Percentiles rank a stretch among this genome's conserved stretches.
Evolutionary conservation across 805 yeast genomes (phyloP).

Genomic region (Cyberlindnera euphorbiiphila): DNA sequence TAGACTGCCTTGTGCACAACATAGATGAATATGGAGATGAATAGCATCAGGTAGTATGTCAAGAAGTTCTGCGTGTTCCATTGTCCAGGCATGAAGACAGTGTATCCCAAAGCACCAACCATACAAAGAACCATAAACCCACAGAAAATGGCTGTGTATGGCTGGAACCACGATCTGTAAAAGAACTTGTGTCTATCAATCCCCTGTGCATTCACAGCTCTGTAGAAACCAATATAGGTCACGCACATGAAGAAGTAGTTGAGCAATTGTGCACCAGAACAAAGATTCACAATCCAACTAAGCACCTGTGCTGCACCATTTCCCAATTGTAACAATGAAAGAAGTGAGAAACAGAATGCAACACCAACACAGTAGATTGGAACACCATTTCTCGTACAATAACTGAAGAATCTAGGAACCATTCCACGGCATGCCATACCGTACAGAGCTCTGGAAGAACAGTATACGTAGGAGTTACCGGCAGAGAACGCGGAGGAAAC

Average conservation of each 20-base stretch:
- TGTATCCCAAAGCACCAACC: slow-evolving; percentile 63
- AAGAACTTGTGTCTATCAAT: slow-evolving; percentile 36
- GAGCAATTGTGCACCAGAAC: slow-evolving; percentile 62
- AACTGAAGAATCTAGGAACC: slow-evolving; percentile 58
- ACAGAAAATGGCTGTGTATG: slow-evolving; percentile 49
- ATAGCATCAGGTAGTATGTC: slow-evolving; percentile 70
- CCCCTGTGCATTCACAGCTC: slow-evolving; percentile 53
- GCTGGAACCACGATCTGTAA: slow-evolving; percentile 56
- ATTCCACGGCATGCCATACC: slow-evolving; percentile 51
- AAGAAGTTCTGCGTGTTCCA: slow-evolving; percentile 65
- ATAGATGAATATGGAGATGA: slow-evolving; percentile 45
- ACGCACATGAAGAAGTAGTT: slow-evolving; percentile 55
- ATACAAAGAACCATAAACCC: slow-evolving; percentile 41
- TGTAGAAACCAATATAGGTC: slow-evolving; percentile 59
- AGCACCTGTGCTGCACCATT: slow-evolving; percentile 57
- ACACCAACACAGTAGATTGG: slow-evolving; percentile 65
- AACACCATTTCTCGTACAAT: slow-evolving; percentile 62
- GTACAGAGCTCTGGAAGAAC: slow-evolving; percentile 58
- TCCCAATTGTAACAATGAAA: slow-evolving; percentile 63
- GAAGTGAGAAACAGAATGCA: slow-evolving; percentile 51
- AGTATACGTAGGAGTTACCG: slow-evolving; percentile 53
- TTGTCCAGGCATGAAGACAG: slow-evolving; percentile 62
- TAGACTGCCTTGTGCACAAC: slow-evolving; percentile 45
- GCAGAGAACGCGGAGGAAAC: slow-evolving; percentile 55
- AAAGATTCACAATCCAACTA: slow-evolving; percentile 65